Evolutionary conservation across 306 rosid genomes (phyloP).

Genomic region (Gynostemma pentaphyllum): DNA sequence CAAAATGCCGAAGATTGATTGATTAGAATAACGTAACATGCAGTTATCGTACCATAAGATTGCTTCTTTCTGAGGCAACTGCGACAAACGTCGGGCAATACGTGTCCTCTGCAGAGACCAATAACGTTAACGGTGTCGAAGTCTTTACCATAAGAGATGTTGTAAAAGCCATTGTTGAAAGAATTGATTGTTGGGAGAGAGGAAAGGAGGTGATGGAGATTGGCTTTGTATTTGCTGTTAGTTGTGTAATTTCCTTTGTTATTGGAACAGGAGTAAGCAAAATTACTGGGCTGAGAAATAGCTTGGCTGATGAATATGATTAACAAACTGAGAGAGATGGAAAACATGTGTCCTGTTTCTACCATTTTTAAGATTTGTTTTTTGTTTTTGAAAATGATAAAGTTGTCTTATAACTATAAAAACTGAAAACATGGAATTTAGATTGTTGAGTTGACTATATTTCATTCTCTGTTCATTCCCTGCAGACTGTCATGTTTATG

Average conservation of each 20-base stretch:
- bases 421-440: neutral
- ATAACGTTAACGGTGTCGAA: conserved; percentile 15
- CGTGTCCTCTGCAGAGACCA: conserved; percentile 42
- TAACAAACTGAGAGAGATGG: neutral
- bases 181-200: conserved; percentile 13
- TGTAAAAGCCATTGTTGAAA: conserved; percentile 20
- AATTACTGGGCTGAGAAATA: neutral
- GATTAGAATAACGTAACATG: conserved; percentile 32
- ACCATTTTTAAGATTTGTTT: too few species aligned
- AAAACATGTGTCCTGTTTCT: neutral
- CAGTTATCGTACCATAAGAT: conserved; percentile 24
- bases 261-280: neutral
- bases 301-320: too few species aligned
- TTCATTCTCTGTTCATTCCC: neutral
- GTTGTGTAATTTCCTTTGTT: conserved; percentile 31
- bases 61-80: conserved; percentile 40
- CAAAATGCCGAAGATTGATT: conserved; percentile 6
- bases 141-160: conserved; percentile 21
- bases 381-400: neutral
- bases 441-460: neutral
- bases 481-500: too few species aligned
- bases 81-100: conserved; percentile 17
- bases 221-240: conserved; percentile 26
- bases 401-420: neutral
- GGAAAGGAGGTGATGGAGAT: conserved; percentile 38